phyloP scores from a whole-genome alignment of 2,329 filamentous ascomycete genomes.

The Periglandula ipomoeae region DNA sequence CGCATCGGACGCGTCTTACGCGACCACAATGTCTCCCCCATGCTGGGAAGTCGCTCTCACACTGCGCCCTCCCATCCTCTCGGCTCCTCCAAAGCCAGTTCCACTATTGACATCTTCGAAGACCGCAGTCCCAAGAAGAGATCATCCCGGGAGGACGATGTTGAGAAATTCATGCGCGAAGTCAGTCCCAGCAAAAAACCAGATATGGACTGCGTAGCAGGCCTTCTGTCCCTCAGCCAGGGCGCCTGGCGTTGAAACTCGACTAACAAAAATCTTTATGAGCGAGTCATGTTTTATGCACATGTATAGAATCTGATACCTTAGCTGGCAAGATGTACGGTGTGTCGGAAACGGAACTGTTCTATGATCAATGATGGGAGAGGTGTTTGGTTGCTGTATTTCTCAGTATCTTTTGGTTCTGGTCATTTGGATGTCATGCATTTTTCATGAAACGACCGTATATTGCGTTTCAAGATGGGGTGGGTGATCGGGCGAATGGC shows the following conservation, averaged over 20 bases:
- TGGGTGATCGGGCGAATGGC: no score
- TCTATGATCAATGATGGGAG: not conserved
- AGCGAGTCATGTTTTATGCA: not conserved
- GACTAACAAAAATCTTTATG: no score
- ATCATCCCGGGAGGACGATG: conserved; percentile 41
- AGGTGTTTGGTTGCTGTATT: no score
- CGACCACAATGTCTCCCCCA: conserved; percentile 25
- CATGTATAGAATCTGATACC: not conserved
- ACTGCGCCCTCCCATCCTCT: conserved; percentile 30
- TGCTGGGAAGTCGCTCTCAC: conserved; percentile 29
- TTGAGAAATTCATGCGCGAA: conserved; percentile 64
- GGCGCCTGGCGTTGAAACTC: conserved; percentile 68
- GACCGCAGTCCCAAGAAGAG: conserved; percentile 23
- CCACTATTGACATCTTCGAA: conserved; percentile 42
- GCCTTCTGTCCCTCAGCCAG: conserved; percentile 79
- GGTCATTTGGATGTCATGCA: no score
- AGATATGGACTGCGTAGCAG: conserved; percentile 83
- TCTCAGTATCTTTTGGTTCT: no score
- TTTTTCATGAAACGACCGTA: no score
- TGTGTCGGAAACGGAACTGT: not conserved
- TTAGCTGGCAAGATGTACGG: no score
- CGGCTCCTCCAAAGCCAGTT: conserved; percentile 16
- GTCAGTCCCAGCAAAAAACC: conserved; percentile 63
- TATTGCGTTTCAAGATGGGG: no score
- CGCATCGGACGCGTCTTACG: conserved; percentile 32